These are phyloP conservation scores for Venturia asperata DNA, from an alignment of 2,329 filamentous ascomycete species.

Conservation along the genomic window DNA sequence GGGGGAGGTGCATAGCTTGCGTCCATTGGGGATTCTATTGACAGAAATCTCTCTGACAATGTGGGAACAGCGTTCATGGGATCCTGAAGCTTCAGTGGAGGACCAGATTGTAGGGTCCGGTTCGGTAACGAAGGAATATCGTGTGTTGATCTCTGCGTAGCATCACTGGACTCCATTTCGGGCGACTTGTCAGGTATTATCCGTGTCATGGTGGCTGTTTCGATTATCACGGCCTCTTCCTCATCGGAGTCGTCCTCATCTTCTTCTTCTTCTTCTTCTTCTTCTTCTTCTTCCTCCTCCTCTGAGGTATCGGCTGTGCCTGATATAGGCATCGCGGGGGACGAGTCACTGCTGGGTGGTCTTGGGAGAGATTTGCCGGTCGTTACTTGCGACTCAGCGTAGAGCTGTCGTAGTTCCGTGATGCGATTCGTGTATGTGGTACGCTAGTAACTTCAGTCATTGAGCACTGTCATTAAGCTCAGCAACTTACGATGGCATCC, in stretches of 20 bases:
- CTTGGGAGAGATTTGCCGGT: constrained; percentile 69
- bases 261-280: constrained; percentile 31
- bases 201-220: constrained; percentile 48
- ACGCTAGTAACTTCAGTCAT: constrained; percentile 48
- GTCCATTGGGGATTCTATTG: constrained; percentile 45
- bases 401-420: constrained; percentile 70
- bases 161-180: constrained; percentile 24
- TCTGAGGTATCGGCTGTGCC: constrained; percentile 27
- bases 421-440: constrained; percentile 88
- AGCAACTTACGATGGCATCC: constrained; percentile 74
- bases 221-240: constrained; percentile 37
- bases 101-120: not conserved
- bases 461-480: not conserved
- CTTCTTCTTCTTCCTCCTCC: constrained; percentile 28
- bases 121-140: not conserved
- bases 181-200: constrained; percentile 27
- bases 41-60: constrained; percentile 8
- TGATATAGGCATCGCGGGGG: constrained; percentile 33
- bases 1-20: constrained; percentile 62
- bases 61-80: not conserved
- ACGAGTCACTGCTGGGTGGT: constrained; percentile 51
- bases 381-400: constrained; percentile 45
- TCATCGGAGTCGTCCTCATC: constrained; percentile 32
- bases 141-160: not conserved
- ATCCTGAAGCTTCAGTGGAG: not conserved